Conservation (phyloP, 495 filamentous ascomycete genomes). For the Stereocaulon alpinum region DNA sequence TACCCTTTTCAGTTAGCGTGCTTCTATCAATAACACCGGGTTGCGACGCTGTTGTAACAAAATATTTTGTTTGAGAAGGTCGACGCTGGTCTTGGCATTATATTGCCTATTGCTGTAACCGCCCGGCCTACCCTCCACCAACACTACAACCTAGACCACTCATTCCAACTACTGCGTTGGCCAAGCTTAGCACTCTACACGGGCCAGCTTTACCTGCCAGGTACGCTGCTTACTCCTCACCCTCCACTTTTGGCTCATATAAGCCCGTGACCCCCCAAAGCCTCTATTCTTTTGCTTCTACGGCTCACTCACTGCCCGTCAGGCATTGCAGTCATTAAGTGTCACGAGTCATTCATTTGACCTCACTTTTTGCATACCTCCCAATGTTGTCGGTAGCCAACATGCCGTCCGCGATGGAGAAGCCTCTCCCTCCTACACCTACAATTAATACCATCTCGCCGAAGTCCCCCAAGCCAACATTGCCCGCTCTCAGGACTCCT, state of each 20-base stretch:
- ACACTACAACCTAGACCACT: constrained; percentile 2
- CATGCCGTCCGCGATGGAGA: constrained; percentile 18
- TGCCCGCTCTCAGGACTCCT: constrained; percentile 68
- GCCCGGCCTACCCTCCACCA: constrained; percentile 19
- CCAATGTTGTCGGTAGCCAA: constrained; percentile 8
- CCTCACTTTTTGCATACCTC: constrained; percentile 5
- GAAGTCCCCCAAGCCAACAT: constrained; percentile 45
- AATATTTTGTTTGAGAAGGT: constrained; percentile 16
- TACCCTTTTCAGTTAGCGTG: neutral
- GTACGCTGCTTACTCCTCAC: constrained; percentile 11
- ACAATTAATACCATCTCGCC: constrained; percentile 16
- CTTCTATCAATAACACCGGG: constrained; percentile 16
- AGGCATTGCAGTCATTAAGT: constrained; percentile 20
- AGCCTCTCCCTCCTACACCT: constrained; percentile 5
- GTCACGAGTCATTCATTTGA: constrained; percentile 19
- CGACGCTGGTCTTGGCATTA: constrained; percentile 7
- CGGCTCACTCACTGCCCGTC: constrained; percentile 22
- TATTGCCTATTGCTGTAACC: constrained; percentile 18
- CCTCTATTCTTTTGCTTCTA: constrained; percentile 13
- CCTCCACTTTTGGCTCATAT: constrained; percentile 8
- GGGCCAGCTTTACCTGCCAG: neutral
- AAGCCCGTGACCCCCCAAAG: constrained; percentile 1
- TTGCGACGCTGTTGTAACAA: constrained; percentile 20
- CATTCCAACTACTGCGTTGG: constrained; percentile 2
- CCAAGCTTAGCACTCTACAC: constrained; percentile 7